A percentile compares a stretch with the other conserved stretches of the same genome.
Evolutionary conservation across 352 stramenopile genomes (phyloP).

Genomic region (Globisporangium paroecandrum): DNA sequence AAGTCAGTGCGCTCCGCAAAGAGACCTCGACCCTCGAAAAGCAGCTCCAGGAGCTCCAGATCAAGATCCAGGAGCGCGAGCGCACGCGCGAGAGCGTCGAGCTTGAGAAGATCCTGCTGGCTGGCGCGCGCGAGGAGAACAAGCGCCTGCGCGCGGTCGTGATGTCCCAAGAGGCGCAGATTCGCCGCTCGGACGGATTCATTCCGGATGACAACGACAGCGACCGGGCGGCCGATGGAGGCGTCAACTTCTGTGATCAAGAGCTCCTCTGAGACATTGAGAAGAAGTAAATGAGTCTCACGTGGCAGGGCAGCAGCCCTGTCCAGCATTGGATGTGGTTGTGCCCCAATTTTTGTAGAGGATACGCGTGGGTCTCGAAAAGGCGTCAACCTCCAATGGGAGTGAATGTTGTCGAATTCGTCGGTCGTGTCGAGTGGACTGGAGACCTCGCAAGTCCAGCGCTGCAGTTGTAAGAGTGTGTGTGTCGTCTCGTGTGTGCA

Average conservation of each 20-base stretch:
- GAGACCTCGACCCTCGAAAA: slow-evolving; percentile 35
- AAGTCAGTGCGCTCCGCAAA: slow-evolving; percentile 39
- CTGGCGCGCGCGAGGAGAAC: slow-evolving; percentile 37
- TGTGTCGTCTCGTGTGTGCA: neutral
- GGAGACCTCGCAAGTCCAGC: neutral
- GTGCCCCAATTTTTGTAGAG: neutral
- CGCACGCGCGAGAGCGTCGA: slow-evolving; percentile 21
- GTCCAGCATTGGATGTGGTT: neutral
- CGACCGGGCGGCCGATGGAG: neutral
- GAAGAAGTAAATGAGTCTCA: neutral
- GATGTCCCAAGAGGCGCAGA: slow-evolving; percentile 37
- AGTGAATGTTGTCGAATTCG: neutral
- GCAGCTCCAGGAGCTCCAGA: slow-evolving; percentile 31
- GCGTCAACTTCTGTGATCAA: neutral
- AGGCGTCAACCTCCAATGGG: neutral
- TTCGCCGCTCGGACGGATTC: slow-evolving; percentile 35
- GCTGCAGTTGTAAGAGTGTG: neutral
- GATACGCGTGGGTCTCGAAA: neutral
- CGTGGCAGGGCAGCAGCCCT: neutral
- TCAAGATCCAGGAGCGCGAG: slow-evolving; percentile 12
- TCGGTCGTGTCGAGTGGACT: neutral
- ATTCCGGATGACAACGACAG: neutral
- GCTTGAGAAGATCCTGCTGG: slow-evolving; percentile 28
- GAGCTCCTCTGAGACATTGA: neutral
- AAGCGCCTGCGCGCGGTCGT: slow-evolving; percentile 38